Conservation (phyloP, 768 basidiomycete genomes). For the Rhizopogon vulgaris region DNA sequence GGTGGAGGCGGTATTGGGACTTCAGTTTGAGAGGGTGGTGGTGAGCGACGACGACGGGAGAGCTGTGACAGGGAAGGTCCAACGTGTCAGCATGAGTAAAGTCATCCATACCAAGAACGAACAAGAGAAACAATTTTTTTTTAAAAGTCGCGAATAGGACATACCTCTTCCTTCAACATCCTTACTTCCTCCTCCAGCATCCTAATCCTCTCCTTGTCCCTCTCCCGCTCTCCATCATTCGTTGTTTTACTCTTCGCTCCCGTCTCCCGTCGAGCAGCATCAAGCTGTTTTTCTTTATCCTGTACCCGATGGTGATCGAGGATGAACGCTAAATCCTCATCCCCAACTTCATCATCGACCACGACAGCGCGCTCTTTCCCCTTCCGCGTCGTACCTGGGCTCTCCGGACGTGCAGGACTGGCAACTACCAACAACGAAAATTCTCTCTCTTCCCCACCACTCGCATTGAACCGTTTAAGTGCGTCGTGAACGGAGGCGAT, state of each 20-base stretch:
- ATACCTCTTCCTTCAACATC: constrained; percentile 52
- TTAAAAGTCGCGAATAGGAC: background rate
- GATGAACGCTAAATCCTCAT: constrained; percentile 22
- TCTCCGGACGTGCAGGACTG: constrained; percentile 19
- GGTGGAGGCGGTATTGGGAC: constrained; percentile 36
- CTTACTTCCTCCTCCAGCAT: constrained; percentile 62
- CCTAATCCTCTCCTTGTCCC: constrained; percentile 59
- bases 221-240: constrained; percentile 35
- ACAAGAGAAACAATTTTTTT: too few relatives aligned
- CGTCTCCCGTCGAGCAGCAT: constrained; percentile 46
- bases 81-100: background rate
- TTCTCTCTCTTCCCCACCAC: constrained; percentile 38
- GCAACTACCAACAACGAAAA: constrained; percentile 49
- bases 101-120: background rate
- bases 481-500: constrained; percentile 43
- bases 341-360: constrained; percentile 21
- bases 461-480: constrained; percentile 39
- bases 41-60: constrained; percentile 29
- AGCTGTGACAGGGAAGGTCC: constrained; percentile 29
- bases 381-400: constrained; percentile 27
- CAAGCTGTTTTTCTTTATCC: constrained; percentile 60
- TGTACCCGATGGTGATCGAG: constrained; percentile 37
- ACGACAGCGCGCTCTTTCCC: constrained; percentile 35
- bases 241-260: constrained; percentile 25
- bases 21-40: constrained; percentile 4